Evolutionary conservation across 2,329 filamentous ascomycete species (phyloP), one percentile per base, ranked within the genome.

Genomic region (Monosporascus ibericus): DNA sequence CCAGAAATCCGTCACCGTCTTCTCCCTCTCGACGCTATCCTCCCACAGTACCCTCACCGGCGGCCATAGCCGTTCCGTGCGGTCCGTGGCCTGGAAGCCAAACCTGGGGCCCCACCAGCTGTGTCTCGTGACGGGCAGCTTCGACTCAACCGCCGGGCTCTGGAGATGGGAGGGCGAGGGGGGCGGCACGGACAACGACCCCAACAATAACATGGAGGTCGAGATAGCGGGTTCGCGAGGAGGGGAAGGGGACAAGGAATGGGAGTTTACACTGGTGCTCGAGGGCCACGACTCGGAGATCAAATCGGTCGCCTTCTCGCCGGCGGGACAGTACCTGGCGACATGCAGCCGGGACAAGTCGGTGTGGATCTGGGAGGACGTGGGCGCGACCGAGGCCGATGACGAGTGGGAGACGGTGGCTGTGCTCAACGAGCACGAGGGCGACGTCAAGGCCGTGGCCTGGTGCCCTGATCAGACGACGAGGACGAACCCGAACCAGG

Each of bases 301-400:
- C 75, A 87, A 96, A 75, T 77, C 81, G 30, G 83, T 92, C 57
- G 78, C 82, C 2, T 95, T 91, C 73, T 85, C 80, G 18, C 85
- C 88, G 0, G 82, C 82, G 0, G 88, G 88, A 1, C 82, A 87
- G 55, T 85, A 90, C 62, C 79, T 99, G 5, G 94, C 94, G 6
- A 96, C 92, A 0, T 96, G 92, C 70, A 88, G 85, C 50, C 81
- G 94, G 48, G 94, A 99, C 69, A 97, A 97, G 74, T 88, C 84
- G 17, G 90, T 97, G 18, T 99, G 94, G 94, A 90, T 99, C 62
- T 99, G 94, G 94, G 94, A 99, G 71, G 94, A 97, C 68, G 81
- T 96, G 50, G 81, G 82, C 39, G 72, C 73, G 8, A 73, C 75
- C 51, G 86, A 88, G 60, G 88, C 86, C 17, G 92, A 95, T 51